Evolutionary conservation across 169 alveolate species (phyloP).

Genomic region (Neospora caninum): DNA sequence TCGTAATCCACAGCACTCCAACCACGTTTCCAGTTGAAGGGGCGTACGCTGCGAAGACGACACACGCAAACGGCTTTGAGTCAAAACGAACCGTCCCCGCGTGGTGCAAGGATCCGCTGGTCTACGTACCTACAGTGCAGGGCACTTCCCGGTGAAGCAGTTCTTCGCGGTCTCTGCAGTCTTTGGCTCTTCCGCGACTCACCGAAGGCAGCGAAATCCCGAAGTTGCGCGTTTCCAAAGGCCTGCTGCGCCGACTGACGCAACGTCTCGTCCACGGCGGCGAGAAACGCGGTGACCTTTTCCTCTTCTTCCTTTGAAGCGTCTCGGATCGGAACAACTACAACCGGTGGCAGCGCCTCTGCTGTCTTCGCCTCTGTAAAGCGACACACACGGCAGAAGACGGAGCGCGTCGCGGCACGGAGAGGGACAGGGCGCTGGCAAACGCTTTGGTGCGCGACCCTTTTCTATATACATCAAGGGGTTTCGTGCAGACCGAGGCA

Average conservation of each 20-base stretch:
- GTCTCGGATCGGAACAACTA: neutral
- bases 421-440: neutral
- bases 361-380: neutral
- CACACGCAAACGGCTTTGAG: no score
- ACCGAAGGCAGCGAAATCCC: neutral
- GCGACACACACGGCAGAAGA: neutral
- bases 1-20: neutral
- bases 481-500: no score
- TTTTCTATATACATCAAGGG: no score
- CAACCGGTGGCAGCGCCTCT: neutral
- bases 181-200: neutral
- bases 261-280: neutral
- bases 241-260: neutral
- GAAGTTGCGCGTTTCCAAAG: neutral
- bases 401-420: neutral
- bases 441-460: neutral
- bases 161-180: no score
- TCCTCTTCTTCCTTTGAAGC: neutral
- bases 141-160: no score
- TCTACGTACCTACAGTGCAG: no score
- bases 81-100: no score
- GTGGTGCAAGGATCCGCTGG: no score
- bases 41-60: neutral
- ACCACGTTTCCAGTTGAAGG: neutral
- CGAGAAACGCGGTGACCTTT: neutral